Conservation (phyloP, 2,329 filamentous ascomycete species). For the Zymoseptoria pseudotritici region DNA sequence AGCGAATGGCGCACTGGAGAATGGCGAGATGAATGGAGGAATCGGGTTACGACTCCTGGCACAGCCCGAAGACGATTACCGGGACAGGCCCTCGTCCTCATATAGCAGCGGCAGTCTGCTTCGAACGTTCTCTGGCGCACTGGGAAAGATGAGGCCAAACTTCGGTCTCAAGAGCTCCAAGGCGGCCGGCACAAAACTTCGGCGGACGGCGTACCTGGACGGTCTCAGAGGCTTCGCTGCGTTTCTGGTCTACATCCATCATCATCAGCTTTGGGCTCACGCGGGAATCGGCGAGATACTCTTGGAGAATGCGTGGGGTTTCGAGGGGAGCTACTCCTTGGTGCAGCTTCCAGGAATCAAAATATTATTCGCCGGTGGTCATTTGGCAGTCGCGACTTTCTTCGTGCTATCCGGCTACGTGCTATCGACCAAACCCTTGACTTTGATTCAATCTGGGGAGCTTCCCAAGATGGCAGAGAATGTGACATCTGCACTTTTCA, state of each 20-base stretch:
- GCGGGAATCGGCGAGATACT: slow-evolving; percentile 12
- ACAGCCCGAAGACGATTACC: slow-evolving; percentile 16
- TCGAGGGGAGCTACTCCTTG: slow-evolving; percentile 44
- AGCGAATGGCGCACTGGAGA: slow-evolving; percentile 14
- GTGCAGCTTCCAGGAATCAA: slow-evolving; percentile 51
- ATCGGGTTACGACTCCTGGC: slow-evolving; percentile 13
- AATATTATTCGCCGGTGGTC: slow-evolving; percentile 54
- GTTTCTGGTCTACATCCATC: slow-evolving; percentile 57
- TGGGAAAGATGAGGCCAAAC: background rate
- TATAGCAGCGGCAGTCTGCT: background rate
- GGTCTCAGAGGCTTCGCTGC: slow-evolving; percentile 61
- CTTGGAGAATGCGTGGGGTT: slow-evolving; percentile 37
- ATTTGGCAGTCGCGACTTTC: slow-evolving; percentile 50
- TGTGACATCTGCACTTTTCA: slow-evolving; percentile 43
- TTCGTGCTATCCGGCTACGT: slow-evolving; percentile 49
- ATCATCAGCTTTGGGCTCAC: slow-evolving; percentile 53
- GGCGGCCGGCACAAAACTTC: slow-evolving; percentile 21
- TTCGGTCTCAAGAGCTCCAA: slow-evolving; percentile 6
- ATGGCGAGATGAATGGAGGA: slow-evolving; percentile 14
- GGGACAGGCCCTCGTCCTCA: background rate
- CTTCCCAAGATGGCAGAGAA: slow-evolving; percentile 32
- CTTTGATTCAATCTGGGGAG: slow-evolving; percentile 28
- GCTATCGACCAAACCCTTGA: slow-evolving; percentile 41
- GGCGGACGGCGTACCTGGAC: slow-evolving; percentile 55
- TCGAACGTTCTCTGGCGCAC: background rate